Evolutionary conservation across 169 alveolate species (phyloP), one percentile per base, ranked within the genome.

Genomic region (Plasmodium sp.): DNA sequence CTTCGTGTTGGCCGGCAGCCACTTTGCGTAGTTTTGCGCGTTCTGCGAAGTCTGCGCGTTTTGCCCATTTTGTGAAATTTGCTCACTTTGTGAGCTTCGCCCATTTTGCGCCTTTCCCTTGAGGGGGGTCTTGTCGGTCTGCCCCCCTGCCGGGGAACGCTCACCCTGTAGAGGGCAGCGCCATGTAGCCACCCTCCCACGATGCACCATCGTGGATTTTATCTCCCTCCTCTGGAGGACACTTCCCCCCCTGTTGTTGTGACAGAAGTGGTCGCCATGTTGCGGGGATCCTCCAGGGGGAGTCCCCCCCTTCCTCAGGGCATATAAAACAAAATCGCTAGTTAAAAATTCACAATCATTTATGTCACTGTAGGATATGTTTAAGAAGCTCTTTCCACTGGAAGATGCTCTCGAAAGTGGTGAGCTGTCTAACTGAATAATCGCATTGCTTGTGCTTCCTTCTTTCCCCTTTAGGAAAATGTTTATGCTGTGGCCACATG

Each of bases 401-500:
- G 62, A 41, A 67, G 36, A 9, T 12, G 39, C 9, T 0, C 36
- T 48, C 67, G 71, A 39, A 4, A 22, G 33, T 58, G 39, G 22
- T 4, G 67, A 7, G 77, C 39, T 67, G 18, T 88, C 39, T 33
- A 88, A 62, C 51, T 27, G 22, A n/a, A 88, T 88, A 4, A 88
- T 45, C 48, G 77, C 79, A 80, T 62, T 88, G n/a, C 12, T 3
- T 9, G 16, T 79, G 7, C 33, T 48, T 12, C 73, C 82, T 5
- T 88, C 51, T 34, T 56, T 39, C 18, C 5, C 3, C 5, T 88
- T 36, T 88, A 88, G 18, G 7, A 88, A 3, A n/a, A 88, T 33
- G 31, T 88, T 88, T 58, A 88, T 77, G 48, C 94, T 88, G 48
- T 79, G 71, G 73, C 75, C 51, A 27, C 94, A 88, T 43, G 91